These are phyloP conservation scores for Diversispora epigaea DNA, from an alignment of 192 early-diverging fungal species.

Conservation along the genomic window DNA sequence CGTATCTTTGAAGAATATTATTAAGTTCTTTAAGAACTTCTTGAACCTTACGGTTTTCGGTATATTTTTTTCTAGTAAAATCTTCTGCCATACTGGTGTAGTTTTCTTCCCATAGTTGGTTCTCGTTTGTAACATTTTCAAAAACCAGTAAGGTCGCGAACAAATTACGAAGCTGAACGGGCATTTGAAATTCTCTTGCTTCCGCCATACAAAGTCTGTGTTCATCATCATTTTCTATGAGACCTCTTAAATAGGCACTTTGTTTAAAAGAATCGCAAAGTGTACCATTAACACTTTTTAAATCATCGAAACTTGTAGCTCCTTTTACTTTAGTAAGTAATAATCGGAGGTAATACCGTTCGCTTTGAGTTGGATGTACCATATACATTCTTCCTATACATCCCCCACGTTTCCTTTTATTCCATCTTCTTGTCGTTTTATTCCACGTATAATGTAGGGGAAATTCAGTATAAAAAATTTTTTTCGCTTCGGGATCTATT, in stretches of 20 bases:
- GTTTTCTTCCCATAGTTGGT: too few species aligned
- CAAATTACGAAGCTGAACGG: slow-evolving; percentile 31
- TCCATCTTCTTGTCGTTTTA: neutral
- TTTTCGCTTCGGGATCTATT: neutral
- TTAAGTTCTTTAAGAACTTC: too few species aligned
- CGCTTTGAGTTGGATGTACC: neutral
- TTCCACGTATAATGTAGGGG: neutral
- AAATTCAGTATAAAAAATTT: slow-evolving; percentile 21
- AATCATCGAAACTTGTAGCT: slow-evolving; percentile 30
- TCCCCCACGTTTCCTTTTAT: neutral
- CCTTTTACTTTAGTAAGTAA: slow-evolving; percentile 27
- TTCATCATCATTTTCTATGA: slow-evolving; percentile 33
- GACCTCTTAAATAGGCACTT: slow-evolving; percentile 24
- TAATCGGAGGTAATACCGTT: slow-evolving; percentile 35
- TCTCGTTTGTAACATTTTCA: too few species aligned
- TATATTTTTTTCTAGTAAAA: too few species aligned
- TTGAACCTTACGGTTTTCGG: too few species aligned
- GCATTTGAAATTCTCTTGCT: slow-evolving; percentile 9
- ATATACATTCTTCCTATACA: neutral
- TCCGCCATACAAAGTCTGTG: slow-evolving; percentile 25
- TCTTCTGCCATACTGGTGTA: too few species aligned
- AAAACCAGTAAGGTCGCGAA: too few species aligned
- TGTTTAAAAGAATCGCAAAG: slow-evolving; percentile 27
- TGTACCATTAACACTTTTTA: slow-evolving; percentile 21
- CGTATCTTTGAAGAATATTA: too few species aligned